Evolutionary conservation across 805 yeast species (phyloP), one percentile per base, ranked within the genome.

Genomic region (Ogataea philodendri): DNA sequence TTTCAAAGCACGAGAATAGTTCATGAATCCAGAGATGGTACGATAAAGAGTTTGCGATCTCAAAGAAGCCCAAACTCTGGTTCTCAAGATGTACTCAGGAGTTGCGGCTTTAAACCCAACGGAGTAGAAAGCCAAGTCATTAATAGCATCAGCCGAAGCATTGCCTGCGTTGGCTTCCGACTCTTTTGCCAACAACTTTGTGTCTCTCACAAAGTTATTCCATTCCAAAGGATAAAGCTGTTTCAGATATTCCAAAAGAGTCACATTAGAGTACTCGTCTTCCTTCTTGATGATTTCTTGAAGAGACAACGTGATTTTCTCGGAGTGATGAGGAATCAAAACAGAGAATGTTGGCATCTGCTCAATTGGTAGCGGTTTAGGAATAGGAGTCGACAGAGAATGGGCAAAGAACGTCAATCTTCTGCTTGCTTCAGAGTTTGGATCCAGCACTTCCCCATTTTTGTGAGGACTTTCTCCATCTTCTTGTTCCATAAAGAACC

Each of bases 341-440:
- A 87, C 95, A 1, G 93, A 77, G 50, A 86, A 86, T 0, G 84
- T 66, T 1, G 95, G 94, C 86, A 84, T 84, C 27, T 76, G 67
- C 14, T 70, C 72, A 6, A 81, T 71, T 0, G 86, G 73, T 9
- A 71, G 60, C 0, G 87, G 80, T 28, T 80, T 87, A 1, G 86
- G 83, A 66, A 87, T 81, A 1, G 95, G 90, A 0, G 94, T 84
- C 0, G 95, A 80, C 26, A 87, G 64, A 0, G 95, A 85, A 53
- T 87, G 95, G 0, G 96, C 96, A 67, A 87, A 87, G 54, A 84
- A 87, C 0, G 95, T 83, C 2, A 87, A 74, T 45, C 96, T 69
- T 50, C 96, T 66, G 52, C 80, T 81, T 0, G 95, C 95, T 54
- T 84, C 95, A 1, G 87, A 75, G 32, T 77, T 75, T 1, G 73